Base-by-base conservation (phyloP, 2,329 filamentous ascomycete genomes). In the Helminthosporium solani region DNA sequence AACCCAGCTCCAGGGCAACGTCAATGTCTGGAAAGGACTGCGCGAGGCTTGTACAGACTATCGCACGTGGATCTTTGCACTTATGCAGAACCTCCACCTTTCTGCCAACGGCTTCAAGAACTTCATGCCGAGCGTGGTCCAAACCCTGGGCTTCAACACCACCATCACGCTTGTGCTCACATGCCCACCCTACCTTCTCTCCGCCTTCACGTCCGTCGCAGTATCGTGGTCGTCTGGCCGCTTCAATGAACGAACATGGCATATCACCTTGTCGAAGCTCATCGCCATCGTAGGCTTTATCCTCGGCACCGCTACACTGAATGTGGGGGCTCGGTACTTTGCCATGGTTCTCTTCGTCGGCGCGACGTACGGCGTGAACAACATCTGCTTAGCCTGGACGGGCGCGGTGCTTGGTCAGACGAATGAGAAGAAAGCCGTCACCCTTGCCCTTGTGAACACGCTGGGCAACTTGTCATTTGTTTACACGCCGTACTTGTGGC, bases 391-490 rank as follows among this genome's bases (percentile, higher is more conserved):
- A 3, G 65, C 63, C 11, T 75, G 72, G 72, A 63, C 65, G 1
- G 66, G 67, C 8, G 63, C 62, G 2, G 67, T 66, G 1, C 53
- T 71, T 3, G 68, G 67, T 1, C 70, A 73, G 33, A 72, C 72
- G 1, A 57, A 67, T 28, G 71, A 73, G 44, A 75, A 74, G 55
- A 71, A 70, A 34, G 67, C 72, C 12, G 70, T 68, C 6, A 56
- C 62, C 3, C 57, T 73, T 18, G 67, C 70, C 1, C 67, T 73
- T 18, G 69, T 70, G 7, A 74, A 75, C 48, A 66, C 68, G 1
- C 54, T 70, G 16, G 70, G 67, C 6, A 73, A 73, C 34, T 49
- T 67, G 31, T 62, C 67, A 9, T 63, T 68, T 31, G 71, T 74
- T 15, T 74, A 61, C 40, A 64, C 58, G 9, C 56, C 58, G 27